Conservation (phyloP, 169 alveolate species). For the Plasmodium gonderi region DNA sequence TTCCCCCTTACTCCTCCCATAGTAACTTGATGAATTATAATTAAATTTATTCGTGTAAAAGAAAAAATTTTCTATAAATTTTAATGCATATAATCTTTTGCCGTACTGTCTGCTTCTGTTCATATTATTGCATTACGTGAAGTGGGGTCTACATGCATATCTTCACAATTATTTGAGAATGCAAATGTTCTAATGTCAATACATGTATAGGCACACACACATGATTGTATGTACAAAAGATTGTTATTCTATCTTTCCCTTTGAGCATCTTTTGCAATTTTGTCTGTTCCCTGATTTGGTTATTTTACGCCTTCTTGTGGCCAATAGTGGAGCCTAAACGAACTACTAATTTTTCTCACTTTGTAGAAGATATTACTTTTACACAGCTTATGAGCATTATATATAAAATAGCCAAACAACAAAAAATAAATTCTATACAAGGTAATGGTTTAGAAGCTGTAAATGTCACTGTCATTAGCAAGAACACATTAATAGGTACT, state of each 20-base stretch:
- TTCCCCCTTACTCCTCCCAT: background rate
- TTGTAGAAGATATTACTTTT: background rate
- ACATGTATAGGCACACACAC: conserved; percentile 7
- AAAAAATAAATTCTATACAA: background rate
- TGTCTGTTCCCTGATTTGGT: background rate
- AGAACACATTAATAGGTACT: background rate
- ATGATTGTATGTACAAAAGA: background rate
- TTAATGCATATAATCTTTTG: conserved; percentile 16
- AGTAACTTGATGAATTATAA: background rate
- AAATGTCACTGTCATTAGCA: background rate
- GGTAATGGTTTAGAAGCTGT: background rate
- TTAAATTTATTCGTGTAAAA: conserved; percentile 17
- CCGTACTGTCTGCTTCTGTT: background rate
- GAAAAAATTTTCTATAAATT: background rate
- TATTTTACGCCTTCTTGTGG: background rate
- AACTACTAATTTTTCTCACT: background rate
- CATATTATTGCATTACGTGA: background rate
- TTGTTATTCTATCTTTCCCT: background rate
- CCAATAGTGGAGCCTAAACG: background rate
- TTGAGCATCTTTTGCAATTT: background rate
- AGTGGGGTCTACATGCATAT: background rate
- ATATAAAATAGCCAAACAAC: background rate
- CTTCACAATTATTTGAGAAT: background rate
- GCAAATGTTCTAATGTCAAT: background rate
- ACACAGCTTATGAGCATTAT: background rate